Percentiles rank a stretch among this genome's conserved stretches.
These are phyloP conservation scores for Dillenia suffruticosa DNA, from an alignment of 164 flowering plant genomes.

Conservation along the genomic window DNA sequence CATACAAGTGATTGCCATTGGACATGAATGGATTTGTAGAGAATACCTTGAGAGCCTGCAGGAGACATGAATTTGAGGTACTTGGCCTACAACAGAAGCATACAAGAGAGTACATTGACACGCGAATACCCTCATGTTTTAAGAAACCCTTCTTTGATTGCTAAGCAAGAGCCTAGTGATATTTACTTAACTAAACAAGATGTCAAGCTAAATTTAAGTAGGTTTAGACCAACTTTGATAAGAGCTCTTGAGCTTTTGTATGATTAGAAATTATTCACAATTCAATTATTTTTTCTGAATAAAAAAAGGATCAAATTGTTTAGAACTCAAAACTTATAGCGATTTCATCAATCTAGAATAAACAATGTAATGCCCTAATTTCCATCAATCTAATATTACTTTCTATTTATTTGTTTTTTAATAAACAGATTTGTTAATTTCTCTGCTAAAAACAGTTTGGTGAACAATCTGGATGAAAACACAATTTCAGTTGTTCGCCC, in stretches of 20 bases:
- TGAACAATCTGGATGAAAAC: too few species aligned
- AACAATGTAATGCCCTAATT: too few species aligned
- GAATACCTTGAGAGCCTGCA: constrained; percentile 18
- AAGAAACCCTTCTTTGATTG: constrained; percentile 12
- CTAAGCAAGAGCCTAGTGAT: constrained; percentile 4
- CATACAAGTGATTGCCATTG: constrained; percentile 29
- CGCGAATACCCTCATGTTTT: constrained; percentile 16
- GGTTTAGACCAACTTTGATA: constrained; percentile 22
- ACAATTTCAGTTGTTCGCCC: too few species aligned
- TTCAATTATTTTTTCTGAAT: too few species aligned
- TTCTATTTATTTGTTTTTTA: too few species aligned
- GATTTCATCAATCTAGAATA: too few species aligned
- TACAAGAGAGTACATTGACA: constrained; percentile 25
- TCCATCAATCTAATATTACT: too few species aligned
- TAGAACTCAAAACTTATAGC: too few species aligned
- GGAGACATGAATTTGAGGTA: constrained; percentile 23
- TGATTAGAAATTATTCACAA: background rate
- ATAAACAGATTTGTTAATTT: too few species aligned
- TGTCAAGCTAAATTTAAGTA: constrained; percentile 14
- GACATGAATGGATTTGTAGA: constrained; percentile 12
- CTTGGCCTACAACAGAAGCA: constrained; percentile 22
- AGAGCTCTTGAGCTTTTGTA: constrained; percentile 19
- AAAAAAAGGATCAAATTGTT: too few species aligned
- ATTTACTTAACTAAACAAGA: constrained; percentile 13
- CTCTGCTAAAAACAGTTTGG: too few species aligned